Evolutionary conservation across 768 basidiomycete species (phyloP).

Genomic region (Naganishia vaughanmartiniae): DNA sequence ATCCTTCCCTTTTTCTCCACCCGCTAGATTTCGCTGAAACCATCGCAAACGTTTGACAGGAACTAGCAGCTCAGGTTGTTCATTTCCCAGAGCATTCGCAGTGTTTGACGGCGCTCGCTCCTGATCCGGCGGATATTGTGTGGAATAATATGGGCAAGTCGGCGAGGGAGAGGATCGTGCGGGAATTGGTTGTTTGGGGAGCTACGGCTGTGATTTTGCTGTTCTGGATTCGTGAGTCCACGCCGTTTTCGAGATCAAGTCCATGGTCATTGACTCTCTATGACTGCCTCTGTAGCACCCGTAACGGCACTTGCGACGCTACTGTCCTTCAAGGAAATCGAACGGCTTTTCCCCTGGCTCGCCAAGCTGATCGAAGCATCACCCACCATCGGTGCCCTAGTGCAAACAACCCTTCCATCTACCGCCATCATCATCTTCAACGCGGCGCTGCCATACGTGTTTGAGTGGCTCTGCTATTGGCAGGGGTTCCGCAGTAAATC

Average conservation of each 20-base stretch:
- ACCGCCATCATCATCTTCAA: constrained; percentile 88
- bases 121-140: constrained; percentile 91
- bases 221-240: constrained; percentile 66
- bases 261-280: not conserved
- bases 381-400: constrained; percentile 72
- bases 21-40: not conserved
- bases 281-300: constrained; percentile 58
- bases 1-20: not conserved
- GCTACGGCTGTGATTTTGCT: constrained; percentile 68
- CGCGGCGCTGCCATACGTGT: constrained; percentile 77
- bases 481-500: constrained; percentile 87
- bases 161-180: constrained; percentile 59
- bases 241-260: not conserved
- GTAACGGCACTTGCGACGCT: constrained; percentile 81
- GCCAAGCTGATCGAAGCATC: constrained; percentile 70
- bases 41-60: constrained; percentile 54
- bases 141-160: constrained; percentile 86
- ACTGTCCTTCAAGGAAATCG: constrained; percentile 89
- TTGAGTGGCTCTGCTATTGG: constrained; percentile 84
- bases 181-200: constrained; percentile 64
- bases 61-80: constrained; percentile 83
- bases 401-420: constrained; percentile 90
- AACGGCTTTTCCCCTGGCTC: constrained; percentile 82
- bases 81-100: constrained; percentile 69
- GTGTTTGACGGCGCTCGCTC: constrained; percentile 71